Conservation (phyloP, 139 green algal genomes). For the Chlorella sp. region DNA sequence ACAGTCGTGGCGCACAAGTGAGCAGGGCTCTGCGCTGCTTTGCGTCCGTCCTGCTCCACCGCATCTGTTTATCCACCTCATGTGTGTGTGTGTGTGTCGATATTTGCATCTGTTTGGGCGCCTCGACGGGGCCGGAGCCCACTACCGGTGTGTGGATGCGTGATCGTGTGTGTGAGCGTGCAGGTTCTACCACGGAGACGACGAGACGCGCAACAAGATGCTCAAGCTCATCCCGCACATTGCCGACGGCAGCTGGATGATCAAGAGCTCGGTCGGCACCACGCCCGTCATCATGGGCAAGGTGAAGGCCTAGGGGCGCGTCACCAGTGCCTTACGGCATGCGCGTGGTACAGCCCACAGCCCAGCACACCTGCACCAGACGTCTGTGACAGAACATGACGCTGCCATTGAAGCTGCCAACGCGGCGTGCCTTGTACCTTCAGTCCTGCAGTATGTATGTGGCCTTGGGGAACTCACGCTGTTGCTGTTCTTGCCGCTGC, state of each 20-base stretch:
- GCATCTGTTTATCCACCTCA: too few species aligned
- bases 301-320: not conserved
- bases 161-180: too few species aligned
- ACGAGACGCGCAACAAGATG: slow-evolving; percentile 36
- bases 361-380: not conserved
- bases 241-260: slow-evolving; percentile 47
- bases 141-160: too few species aligned
- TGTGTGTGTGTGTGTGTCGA: too few species aligned
- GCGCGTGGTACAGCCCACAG: not conserved
- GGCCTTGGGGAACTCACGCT: not conserved
- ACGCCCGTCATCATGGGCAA: slow-evolving; percentile 60
- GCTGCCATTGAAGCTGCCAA: too few species aligned
- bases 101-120: too few species aligned
- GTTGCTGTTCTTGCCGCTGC: not conserved
- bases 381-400: too few species aligned
- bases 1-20: too few species aligned
- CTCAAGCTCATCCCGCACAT: slow-evolving; percentile 67
- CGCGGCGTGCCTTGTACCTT: not conserved
- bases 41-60: too few species aligned
- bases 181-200: slow-evolving; percentile 41
- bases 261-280: slow-evolving; percentile 50
- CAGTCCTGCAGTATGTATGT: not conserved
- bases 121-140: too few species aligned
- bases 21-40: too few species aligned
- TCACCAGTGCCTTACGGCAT: not conserved